Percentiles rank a stretch among this genome's conserved stretches.
phyloP scores from a whole-genome alignment of 1,284 basidiomycete genomes.

The Boletus sp. region DNA sequence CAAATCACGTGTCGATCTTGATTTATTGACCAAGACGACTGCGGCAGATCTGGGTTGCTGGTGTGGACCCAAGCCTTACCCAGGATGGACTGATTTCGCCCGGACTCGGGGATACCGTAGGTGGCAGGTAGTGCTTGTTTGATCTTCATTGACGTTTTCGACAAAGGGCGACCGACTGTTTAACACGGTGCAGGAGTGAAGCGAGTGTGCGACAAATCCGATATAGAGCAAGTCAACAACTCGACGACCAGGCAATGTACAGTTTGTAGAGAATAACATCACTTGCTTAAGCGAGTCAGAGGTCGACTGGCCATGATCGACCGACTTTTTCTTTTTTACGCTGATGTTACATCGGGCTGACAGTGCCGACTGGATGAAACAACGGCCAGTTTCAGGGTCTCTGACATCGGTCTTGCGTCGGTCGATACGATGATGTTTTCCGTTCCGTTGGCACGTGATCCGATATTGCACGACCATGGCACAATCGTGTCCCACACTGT shows the following conservation, averaged over 20 bases:
- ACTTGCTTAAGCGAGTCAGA: not conserved
- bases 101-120: constrained; percentile 84
- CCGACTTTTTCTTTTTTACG: not conserved
- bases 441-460: constrained; percentile 25
- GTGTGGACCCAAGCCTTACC: constrained; percentile 72
- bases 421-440: too few relatives aligned
- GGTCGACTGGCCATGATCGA: too few relatives aligned
- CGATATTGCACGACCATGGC: constrained; percentile 27
- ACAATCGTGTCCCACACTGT: constrained; percentile 29
- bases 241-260: not conserved
- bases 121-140: constrained; percentile 26
- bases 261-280: not conserved
- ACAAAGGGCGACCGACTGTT: constrained; percentile 62
- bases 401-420: not conserved
- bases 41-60: constrained; percentile 77
- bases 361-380: not conserved
- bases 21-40: constrained; percentile 2
- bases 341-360: not conserved
- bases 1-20: not conserved
- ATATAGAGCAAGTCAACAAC: not conserved
- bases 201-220: too few relatives aligned
- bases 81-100: constrained; percentile 74
- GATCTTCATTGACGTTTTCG: not conserved
- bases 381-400: not conserved
- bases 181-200: constrained; percentile 47